A percentile compares a stretch with the other conserved stretches of the same genome.
Conservation (phyloP, 75 land plant genomes). For the Selaginella moellendorffii region DNA sequence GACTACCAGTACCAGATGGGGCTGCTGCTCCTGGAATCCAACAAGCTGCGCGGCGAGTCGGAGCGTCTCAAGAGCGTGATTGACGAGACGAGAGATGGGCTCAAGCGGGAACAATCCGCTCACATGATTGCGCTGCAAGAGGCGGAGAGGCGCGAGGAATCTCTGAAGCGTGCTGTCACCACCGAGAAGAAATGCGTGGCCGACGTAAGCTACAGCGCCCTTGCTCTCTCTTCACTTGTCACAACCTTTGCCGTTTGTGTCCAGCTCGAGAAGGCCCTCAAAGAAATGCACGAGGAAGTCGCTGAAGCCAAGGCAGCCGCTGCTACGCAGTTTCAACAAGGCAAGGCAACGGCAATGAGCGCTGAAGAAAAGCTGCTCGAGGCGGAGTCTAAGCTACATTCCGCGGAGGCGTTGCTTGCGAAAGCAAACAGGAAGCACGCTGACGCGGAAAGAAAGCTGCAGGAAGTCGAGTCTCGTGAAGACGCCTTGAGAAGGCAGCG, state of each 20-base stretch:
- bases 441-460: slow-evolving; percentile 55
- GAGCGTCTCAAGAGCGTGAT: slow-evolving; percentile 41
- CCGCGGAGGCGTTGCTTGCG: slow-evolving; percentile 72
- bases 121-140: slow-evolving; percentile 54
- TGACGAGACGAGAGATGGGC: slow-evolving; percentile 45
- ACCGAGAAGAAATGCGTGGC: slow-evolving; percentile 75
- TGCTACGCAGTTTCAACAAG: slow-evolving; percentile 67
- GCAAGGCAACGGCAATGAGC: slow-evolving; percentile 43
- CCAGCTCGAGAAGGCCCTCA: slow-evolving; percentile 90
- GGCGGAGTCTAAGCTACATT: slow-evolving; percentile 47
- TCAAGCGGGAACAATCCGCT: slow-evolving; percentile 53
- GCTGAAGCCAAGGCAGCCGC: slow-evolving; percentile 55
- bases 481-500: slow-evolving; percentile 45
- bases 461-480: slow-evolving; percentile 71
- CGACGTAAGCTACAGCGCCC: slow-evolving; percentile 43
- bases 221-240: not conserved
- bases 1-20: slow-evolving; percentile 97
- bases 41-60: slow-evolving; percentile 54
- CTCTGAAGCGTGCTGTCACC: slow-evolving; percentile 56
- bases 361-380: slow-evolving; percentile 56
- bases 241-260: not conserved
- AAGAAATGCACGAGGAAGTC: slow-evolving; percentile 48
- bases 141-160: slow-evolving; percentile 59
- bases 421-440: slow-evolving; percentile 64
- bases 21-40: slow-evolving; percentile 70